Evolutionary conservation across 2,329 filamentous ascomycete genomes (phyloP).

Genomic region (Lithohypha guttulata): DNA sequence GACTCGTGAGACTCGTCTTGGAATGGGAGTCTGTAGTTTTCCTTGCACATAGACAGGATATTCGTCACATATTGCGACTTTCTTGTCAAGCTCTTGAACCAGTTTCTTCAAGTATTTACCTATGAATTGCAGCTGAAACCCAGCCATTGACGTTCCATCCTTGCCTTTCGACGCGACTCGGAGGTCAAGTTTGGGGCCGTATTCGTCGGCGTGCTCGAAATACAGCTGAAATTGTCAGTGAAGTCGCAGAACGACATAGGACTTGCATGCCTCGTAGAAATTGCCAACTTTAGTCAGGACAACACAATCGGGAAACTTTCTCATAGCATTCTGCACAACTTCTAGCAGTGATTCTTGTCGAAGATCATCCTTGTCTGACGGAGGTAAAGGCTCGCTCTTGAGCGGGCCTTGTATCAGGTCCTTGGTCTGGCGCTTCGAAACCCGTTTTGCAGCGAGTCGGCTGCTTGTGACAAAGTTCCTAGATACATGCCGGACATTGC

Average conservation of each 20-base stretch:
- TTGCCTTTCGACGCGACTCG: constrained; percentile 73
- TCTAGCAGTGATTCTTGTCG: constrained; percentile 72
- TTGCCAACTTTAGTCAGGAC: constrained; percentile 83
- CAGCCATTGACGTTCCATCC: constrained; percentile 67
- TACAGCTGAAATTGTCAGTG: constrained; percentile 49
- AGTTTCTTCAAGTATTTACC: constrained; percentile 87
- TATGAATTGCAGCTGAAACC: constrained; percentile 86
- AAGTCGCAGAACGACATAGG: neutral
- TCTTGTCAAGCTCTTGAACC: constrained; percentile 79
- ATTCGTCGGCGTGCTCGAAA: constrained; percentile 87
- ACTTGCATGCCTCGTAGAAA: constrained; percentile 64
- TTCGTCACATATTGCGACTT: constrained; percentile 91
- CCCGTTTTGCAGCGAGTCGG: constrained; percentile 14
- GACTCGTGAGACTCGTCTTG: constrained; percentile 72
- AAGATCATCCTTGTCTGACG: constrained; percentile 36
- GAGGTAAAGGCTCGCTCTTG: constrained; percentile 31
- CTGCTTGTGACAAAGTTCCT: neutral
- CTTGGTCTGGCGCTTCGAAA: constrained; percentile 28
- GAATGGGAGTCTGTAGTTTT: constrained; percentile 62
- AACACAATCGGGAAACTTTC: constrained; percentile 81
- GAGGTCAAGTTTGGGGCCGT: constrained; percentile 72
- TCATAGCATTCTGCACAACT: constrained; percentile 81
- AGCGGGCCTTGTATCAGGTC: constrained; percentile 49
- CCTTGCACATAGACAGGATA: constrained; percentile 57
- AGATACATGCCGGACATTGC: too few relatives aligned